Base-by-base conservation (phyloP, 2,329 filamentous ascomycete species). In the Epichloe sibirici region DNA sequence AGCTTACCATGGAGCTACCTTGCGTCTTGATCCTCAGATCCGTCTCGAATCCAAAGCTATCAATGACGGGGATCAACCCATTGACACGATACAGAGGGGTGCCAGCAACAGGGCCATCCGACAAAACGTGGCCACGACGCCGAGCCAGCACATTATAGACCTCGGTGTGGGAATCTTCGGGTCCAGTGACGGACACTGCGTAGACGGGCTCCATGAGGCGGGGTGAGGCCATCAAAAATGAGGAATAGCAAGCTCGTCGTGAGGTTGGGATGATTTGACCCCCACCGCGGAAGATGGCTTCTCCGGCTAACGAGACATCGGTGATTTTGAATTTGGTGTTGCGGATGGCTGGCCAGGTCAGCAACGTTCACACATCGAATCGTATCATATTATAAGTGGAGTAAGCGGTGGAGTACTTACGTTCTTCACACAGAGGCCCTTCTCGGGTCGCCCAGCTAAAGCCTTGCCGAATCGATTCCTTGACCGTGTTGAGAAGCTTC, bases 271-370 rank as follows among this genome's bases (percentile, higher is more conserved):
- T 98, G 65, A 98, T 94, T 69, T 98, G 93, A 45, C 93, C 93
- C 59, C 91, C 91, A 53, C 93, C 93, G 49, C 93, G 83, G 75
- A 90, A 95, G 64, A 98, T 97, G 49, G 91, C 86, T 70, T 97
- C 90, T 49, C 83, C 78, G 11, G 90, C 91, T 21, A 98, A 78
- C 43, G 86, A 77, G 51, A 95, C 82, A 65, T 97, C 91, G 56
- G 90, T 97, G 63, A 98, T 82, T 65, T 90, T 89, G 78, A 98
- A 98, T 66, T 95, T 96, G 61, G 89, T 89, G 70, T 98, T 98
- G 61, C 93, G 90, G 64, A 98, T 97, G 37, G 93, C 86, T 89
- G 63, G 57, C 45, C 9, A 44, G 2, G 50, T 58, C 39, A 58
- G 56, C 35, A 12, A 17, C 6, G 3, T 17, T 49, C 43, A 46